Conservation (phyloP, 768 basidiomycete genomes). For the Mycena olivaceomarginata region DNA sequence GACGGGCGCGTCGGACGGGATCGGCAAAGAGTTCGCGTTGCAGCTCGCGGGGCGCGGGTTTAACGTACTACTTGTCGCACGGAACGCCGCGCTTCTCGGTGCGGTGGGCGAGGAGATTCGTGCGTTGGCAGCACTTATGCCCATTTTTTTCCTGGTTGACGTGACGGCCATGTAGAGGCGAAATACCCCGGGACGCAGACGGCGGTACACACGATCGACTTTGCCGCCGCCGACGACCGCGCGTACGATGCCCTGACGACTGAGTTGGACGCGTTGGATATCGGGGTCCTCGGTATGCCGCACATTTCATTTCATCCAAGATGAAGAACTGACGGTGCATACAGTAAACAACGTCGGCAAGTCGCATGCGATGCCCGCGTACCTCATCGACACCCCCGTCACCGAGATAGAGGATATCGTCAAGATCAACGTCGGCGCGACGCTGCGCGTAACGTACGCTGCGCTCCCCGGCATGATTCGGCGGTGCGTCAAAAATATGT, state of each 20-base stretch:
- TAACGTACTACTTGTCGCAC: conserved; percentile 89
- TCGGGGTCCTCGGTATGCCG: conserved; percentile 86
- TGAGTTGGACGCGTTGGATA: conserved; percentile 71
- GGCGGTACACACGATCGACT: conserved; percentile 84
- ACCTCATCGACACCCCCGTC: conserved; percentile 85
- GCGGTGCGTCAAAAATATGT: conserved; percentile 62
- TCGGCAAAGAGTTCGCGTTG: conserved; percentile 94
- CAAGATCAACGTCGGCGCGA: conserved; percentile 89
- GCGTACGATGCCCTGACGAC: conserved; percentile 72
- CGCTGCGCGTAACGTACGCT: conserved; percentile 86
- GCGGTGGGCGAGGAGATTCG: conserved; percentile 85
- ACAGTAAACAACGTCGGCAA: conserved; percentile 97
- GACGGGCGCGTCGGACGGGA: conserved; percentile 97
- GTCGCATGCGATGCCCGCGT: conserved; percentile 90
- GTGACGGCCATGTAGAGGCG: conserved; percentile 48
- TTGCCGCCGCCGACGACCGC: conserved; percentile 74
- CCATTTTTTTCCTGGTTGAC: conserved; percentile 7
- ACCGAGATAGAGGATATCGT: conserved; percentile 92
- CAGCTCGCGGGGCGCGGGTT: conserved; percentile 93
- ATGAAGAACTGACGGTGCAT: neutral
- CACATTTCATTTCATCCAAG: conserved; percentile 1
- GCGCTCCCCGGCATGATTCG: conserved; percentile 90
- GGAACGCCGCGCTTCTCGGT: conserved; percentile 79
- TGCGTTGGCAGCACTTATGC: conserved; percentile 57
- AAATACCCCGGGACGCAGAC: conserved; percentile 74